A percentile compares a stretch with the other conserved stretches of the same genome.
These are phyloP conservation scores for Cadophora luteo-olivacea DNA, from an alignment of 2,329 filamentous ascomycete species.

Conservation along the genomic window DNA sequence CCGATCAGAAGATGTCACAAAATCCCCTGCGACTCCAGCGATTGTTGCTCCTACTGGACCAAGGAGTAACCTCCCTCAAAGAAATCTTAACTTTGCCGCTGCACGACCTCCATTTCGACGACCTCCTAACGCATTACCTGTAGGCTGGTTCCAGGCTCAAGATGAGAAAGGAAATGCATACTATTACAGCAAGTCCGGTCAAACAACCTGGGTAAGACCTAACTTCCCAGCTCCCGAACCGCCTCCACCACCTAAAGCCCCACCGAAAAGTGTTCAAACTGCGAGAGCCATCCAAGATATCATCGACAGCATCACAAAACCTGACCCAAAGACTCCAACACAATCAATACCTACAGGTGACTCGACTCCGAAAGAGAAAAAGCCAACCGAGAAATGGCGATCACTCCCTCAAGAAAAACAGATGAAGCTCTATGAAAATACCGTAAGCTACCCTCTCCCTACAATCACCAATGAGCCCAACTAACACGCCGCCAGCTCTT, in stretches of 20 bases:
- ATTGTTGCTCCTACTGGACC: slow-evolving; percentile 56
- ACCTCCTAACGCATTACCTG: slow-evolving; percentile 67
- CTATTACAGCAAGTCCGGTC: slow-evolving; percentile 82
- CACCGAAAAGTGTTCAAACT: slow-evolving; percentile 50
- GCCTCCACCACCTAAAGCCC: slow-evolving; percentile 61
- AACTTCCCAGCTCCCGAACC: slow-evolving; percentile 71
- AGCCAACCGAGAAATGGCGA: slow-evolving; percentile 75
- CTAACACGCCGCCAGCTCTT: slow-evolving; percentile 64
- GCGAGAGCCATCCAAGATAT: slow-evolving; percentile 82
- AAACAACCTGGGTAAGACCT: slow-evolving; percentile 83
- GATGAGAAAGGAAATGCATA: slow-evolving; percentile 77
- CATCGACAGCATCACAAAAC: slow-evolving; percentile 81
- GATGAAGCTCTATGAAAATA: slow-evolving; percentile 94
- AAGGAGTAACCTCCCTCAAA: slow-evolving; percentile 54
- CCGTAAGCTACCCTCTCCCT: slow-evolving; percentile 62
- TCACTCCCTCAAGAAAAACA: slow-evolving; percentile 79
- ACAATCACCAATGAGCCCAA: neutral
- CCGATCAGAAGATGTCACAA: slow-evolving; percentile 56
- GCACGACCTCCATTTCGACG: slow-evolving; percentile 63
- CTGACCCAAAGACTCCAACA: slow-evolving; percentile 49
- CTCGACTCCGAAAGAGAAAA: slow-evolving; percentile 60
- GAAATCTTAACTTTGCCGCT: slow-evolving; percentile 59
- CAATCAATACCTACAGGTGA: slow-evolving; percentile 66
- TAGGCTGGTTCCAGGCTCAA: slow-evolving; percentile 84
- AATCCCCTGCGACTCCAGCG: slow-evolving; percentile 34